Evolutionary conservation across 2,329 filamentous ascomycete genomes (phyloP), one percentile per base, ranked within the genome.

Genomic region (Trichoderma sp.): DNA sequence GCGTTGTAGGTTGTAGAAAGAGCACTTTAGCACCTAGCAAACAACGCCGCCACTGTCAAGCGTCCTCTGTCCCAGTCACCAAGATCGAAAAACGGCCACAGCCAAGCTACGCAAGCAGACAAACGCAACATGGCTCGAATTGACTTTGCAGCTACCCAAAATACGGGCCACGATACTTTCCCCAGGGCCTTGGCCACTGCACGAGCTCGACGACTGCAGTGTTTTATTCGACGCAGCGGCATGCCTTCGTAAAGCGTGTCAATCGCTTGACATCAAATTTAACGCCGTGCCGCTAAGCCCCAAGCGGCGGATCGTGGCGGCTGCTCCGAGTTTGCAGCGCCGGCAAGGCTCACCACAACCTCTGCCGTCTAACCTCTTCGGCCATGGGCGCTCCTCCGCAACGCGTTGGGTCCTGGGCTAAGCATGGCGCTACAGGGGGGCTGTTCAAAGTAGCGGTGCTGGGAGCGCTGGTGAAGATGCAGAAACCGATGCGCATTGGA

Each of bases 191-290:
- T 60, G 37, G n/a, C 10, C 24, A 18, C 21, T 54, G 14, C 21
- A 10, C 28, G 51, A 54, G 51, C 51, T 54, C 51, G 3, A 54
- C 13, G 51, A 13, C 26, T 26, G 18, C 26, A 26, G 26, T 26
- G 4, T 26, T 26, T 18, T 54, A 28, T 54, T 30, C 51, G 6
- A 28, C 26, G 46, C 46, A 49, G 46, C 34, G 56, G 13, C 18
- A 26, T 32, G 7, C 24, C 30, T 51, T 34, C 49, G 59, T 49
- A 26, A 61, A 61, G 46, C 59, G 59, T 49, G 59, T 28, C 60
- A 28, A 24, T 54, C 16, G 32, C 51, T 64, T 55, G 49, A 54
- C 60, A 54, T 64, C 34, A 52, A 55, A 64, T 55, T 61, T 32
- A 43, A 64, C 60, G 60, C 49, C 49, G 30, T 43, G 34, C 49